Evolutionary conservation across 148 eudicot species (phyloP), one percentile per base, ranked within the genome.

Genomic region (Silene conica): DNA sequence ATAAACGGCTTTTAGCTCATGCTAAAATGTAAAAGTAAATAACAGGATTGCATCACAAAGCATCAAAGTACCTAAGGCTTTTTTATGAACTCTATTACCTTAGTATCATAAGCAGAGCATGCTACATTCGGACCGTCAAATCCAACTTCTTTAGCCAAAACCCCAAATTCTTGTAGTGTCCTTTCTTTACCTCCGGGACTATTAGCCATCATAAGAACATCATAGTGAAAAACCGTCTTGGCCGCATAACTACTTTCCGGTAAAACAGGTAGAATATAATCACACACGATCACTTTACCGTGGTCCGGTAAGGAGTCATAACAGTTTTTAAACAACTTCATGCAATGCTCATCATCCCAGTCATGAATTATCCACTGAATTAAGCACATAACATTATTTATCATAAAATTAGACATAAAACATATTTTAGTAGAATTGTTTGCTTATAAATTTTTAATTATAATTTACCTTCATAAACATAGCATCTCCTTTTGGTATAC

Each of bases 321-420:
- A 80, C 97, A 89, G 13, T 89, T 89, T 77, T 87, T 89, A 78
- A 89, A 48, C 65, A 92, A 77, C 31, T 85, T 86, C 18, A 79
- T n/a, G 81, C 97, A 92, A 77, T 89, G 91, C 15, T 78, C 92
- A 8, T 92, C 91, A 43, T 88, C 87, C 90, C 90, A 89, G 12
- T 86, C 88, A 63, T 92, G 97, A 26, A 84, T 83, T 38, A 90
- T 87, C 95, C 95, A 89, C 95, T 90, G 3, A 12, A 1, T 63
- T 28, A 28, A 15, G 19, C 8, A 28, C 18, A 50, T 3, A 48
- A 48, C 52, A 48, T 13, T 13, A 13, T 48, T 31, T 31, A 31
- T 26, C 28, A 26, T 26, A 26, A 26, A 26, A 26, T 26, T 26
- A 1, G 28, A 26, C 2, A 26, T 1, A 18, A 22, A 18, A 48